These are phyloP conservation scores for Asterophora lycoperdoides DNA, from an alignment of 768 basidiomycete species.

Conservation along the genomic window DNA sequence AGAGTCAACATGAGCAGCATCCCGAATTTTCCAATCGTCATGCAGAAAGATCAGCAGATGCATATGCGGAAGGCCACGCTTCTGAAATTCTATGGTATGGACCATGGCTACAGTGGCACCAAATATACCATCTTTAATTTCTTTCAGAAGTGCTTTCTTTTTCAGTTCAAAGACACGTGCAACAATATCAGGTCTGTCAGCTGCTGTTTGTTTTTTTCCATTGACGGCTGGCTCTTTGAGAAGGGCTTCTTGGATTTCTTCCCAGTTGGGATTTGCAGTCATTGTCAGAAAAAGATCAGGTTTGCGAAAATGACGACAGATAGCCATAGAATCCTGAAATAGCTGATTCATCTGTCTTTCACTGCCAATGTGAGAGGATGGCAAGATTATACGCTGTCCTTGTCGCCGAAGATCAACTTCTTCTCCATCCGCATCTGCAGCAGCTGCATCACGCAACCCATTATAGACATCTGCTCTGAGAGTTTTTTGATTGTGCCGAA, in stretches of 20 bases:
- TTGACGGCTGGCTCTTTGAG: no score
- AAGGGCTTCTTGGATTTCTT: no score
- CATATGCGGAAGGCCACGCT: conserved; percentile 50
- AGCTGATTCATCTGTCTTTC: conserved; percentile 19
- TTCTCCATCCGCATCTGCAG: not conserved
- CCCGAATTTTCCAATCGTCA: no score
- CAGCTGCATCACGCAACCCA: conserved; percentile 30
- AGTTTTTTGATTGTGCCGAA: conserved; percentile 29
- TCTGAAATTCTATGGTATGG: conserved; percentile 57
- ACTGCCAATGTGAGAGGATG: conserved; percentile 14
- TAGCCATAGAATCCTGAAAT: conserved; percentile 24
- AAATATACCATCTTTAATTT: conserved; percentile 37
- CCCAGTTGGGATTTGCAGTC: conserved; percentile 47
- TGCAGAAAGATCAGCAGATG: no score
- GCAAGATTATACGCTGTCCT: conserved; percentile 13
- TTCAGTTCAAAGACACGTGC: conserved; percentile 43
- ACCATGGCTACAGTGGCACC: conserved; percentile 40
- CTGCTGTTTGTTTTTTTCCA: conserved; percentile 34
- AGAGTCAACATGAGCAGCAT: no score
- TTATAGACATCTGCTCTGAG: conserved; percentile 32
- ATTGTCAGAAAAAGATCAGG: conserved; percentile 44
- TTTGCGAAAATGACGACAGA: conserved; percentile 28
- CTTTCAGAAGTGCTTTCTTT: conserved; percentile 29
- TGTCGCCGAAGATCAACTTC: conserved; percentile 18
- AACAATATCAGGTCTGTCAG: conserved; percentile 45